Conservation (phyloP, 1,284 basidiomycete species). For the Apiotrichum sp. region DNA sequence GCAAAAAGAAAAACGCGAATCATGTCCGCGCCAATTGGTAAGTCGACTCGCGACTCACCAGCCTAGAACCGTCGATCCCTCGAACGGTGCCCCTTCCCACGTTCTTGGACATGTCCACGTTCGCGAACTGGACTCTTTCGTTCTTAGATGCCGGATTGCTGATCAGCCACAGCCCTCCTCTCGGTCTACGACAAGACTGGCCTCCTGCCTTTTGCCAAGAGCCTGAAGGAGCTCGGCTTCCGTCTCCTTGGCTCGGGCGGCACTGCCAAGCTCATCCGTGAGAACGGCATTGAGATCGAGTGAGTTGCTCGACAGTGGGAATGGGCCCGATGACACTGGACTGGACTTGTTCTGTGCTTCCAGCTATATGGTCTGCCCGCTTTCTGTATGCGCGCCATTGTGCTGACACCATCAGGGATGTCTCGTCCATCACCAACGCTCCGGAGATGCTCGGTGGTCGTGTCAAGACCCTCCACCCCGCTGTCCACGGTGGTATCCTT, state of each 20-base stretch:
- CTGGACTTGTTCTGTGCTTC: neutral
- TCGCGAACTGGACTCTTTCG: no score
- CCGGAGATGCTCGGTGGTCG: slow-evolving; percentile 99
- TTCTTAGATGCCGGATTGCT: neutral
- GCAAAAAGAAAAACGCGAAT: neutral
- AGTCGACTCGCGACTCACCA: neutral
- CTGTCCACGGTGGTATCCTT: slow-evolving; percentile 94
- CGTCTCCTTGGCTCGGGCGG: slow-evolving; percentile 90
- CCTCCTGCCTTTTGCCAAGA: slow-evolving; percentile 81
- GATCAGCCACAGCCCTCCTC: slow-evolving; percentile 59
- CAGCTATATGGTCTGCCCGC: neutral
- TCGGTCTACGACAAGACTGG: slow-evolving; percentile 97
- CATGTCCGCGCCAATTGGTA: slow-evolving; percentile 17
- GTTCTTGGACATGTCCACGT: no score
- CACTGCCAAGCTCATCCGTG: slow-evolving; percentile 95
- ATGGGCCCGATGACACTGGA: no score
- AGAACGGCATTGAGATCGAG: slow-evolving; percentile 87
- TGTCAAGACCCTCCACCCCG: slow-evolving; percentile 99
- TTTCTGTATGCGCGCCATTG: neutral
- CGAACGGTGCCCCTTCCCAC: no score
- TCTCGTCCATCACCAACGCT: slow-evolving; percentile 94
- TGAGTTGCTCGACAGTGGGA: slow-evolving; percentile 47
- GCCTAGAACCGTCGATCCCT: no score
- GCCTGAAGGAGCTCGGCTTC: slow-evolving; percentile 73
- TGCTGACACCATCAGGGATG: slow-evolving; percentile 61